Percentiles rank a stretch among this genome's conserved stretches.
Evolutionary conservation across 202 grass and related monocot genomes (phyloP).

Genomic region (Dendrocalamus latiflorus): DNA sequence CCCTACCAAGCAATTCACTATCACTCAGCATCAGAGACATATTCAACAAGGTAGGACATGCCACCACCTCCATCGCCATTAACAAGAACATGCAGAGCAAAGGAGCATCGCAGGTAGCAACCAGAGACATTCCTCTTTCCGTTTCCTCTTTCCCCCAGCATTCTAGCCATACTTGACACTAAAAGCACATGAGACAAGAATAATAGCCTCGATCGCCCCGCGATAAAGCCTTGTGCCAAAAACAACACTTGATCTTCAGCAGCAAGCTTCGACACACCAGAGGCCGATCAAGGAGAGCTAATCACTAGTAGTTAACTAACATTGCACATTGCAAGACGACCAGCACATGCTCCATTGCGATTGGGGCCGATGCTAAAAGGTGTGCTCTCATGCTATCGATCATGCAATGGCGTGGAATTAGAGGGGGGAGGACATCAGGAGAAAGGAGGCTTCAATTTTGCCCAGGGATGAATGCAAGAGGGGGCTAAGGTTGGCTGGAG

Average conservation of each 20-base stretch:
- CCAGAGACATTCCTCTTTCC: not conserved
- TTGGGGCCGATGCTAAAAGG: not conserved
- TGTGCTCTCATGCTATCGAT: not conserved
- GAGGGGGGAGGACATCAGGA: not conserved
- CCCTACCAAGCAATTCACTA: not conserved
- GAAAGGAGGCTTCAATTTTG: not conserved
- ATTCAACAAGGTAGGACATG: not conserved
- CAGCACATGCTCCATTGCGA: not conserved
- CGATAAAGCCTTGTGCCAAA: not conserved
- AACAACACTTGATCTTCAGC: not conserved
- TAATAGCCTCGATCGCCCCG: not conserved
- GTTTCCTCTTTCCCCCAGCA: not conserved
- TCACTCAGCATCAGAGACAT: not conserved
- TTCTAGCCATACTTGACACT: not conserved
- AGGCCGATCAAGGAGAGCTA: not conserved
- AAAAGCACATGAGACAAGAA: not conserved
- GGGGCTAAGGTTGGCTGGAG: too few relatives aligned
- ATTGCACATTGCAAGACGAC: not conserved
- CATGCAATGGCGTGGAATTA: not conserved
- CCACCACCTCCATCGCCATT: constrained; percentile 3
- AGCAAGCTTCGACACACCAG: not conserved
- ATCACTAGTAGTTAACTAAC: not conserved
- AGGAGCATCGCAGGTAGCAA: not conserved
- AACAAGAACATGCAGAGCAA: not conserved
- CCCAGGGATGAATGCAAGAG: too few relatives aligned